Evolutionary conservation across 2,329 filamentous ascomycete genomes (phyloP).

Genomic region (Colletotrichum sp.): DNA sequence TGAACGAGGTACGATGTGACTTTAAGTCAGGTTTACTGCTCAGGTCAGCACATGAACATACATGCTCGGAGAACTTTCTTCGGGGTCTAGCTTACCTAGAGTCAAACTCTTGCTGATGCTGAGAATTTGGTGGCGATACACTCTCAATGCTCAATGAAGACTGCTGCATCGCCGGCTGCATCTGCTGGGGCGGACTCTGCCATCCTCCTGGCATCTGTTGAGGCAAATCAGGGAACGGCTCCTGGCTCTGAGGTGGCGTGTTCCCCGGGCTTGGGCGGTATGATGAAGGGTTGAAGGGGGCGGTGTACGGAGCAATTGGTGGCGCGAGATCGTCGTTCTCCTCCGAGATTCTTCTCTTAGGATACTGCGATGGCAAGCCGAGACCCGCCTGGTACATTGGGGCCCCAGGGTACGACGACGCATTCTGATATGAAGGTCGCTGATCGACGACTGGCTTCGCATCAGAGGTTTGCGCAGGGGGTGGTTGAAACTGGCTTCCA

Average conservation of each 20-base stretch:
- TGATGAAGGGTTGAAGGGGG: background rate
- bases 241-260: constrained; percentile 2
- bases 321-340: background rate
- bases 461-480: background rate
- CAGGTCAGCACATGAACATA: background rate
- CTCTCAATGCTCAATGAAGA: background rate
- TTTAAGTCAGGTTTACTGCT: constrained; percentile 10
- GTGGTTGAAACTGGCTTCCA: background rate
- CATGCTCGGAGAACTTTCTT: background rate
- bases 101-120: constrained; percentile 13
- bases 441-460: constrained; percentile 1
- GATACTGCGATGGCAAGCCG: background rate
- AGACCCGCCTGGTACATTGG: background rate
- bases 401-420: constrained; percentile 6
- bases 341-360: background rate
- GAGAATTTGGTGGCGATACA: background rate
- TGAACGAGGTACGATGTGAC: constrained; percentile 10
- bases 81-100: background rate
- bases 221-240: constrained; percentile 15
- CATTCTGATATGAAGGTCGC: constrained; percentile 2
- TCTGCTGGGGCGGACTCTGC: constrained; percentile 10
- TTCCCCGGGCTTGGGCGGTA: constrained; percentile 5
- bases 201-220: constrained; percentile 3
- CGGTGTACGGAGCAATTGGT: background rate
- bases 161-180: background rate